A percentile compares a stretch with the other conserved stretches of the same genome.
phyloP scores from a whole-genome alignment of 345 rosid species.

The Arabidopsis suecica region DNA sequence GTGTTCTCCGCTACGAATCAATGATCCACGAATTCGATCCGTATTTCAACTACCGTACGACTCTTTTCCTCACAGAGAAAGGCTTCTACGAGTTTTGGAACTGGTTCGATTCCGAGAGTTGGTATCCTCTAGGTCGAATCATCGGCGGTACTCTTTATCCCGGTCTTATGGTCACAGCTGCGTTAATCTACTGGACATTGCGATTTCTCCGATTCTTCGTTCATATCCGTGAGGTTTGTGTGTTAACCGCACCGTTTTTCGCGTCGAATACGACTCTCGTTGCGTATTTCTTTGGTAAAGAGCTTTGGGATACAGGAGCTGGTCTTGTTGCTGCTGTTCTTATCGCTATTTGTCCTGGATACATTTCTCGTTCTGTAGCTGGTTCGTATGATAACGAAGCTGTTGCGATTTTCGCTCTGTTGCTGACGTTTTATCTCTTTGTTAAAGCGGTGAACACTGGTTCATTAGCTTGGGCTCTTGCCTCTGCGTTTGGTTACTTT shows the following conservation, averaged over 20 bases:
- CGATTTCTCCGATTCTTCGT: slow-evolving; percentile 78
- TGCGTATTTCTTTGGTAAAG: slow-evolving; percentile 96
- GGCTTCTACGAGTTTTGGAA: slow-evolving; percentile 99
- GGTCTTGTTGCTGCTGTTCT: slow-evolving; percentile 93
- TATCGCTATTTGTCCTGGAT: slow-evolving; percentile 96
- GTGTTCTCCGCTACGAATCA: slow-evolving; percentile 94
- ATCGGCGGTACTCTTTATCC: slow-evolving; percentile 97
- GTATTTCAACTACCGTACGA: slow-evolving; percentile 92
- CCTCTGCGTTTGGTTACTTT: slow-evolving; percentile 94
- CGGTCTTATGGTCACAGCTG: slow-evolving; percentile 94
- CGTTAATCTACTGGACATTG: slow-evolving; percentile 70
- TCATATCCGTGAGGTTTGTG: slow-evolving; percentile 97
- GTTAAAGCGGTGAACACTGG: slow-evolving; percentile 96
- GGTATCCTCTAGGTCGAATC: slow-evolving; percentile 99
- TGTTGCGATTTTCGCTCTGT: slow-evolving; percentile 87
- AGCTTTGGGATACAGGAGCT: slow-evolving; percentile 96
- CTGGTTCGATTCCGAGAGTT: slow-evolving; percentile 97
- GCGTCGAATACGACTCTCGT: slow-evolving; percentile 94
- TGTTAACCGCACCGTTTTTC: slow-evolving; percentile 92
- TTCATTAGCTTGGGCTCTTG: slow-evolving; percentile 85
- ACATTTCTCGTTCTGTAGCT: slow-evolving; percentile 93
- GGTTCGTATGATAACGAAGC: slow-evolving; percentile 97
- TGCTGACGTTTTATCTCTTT: slow-evolving; percentile 88
- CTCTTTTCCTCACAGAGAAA: slow-evolving; percentile 75
- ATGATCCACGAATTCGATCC: slow-evolving; percentile 99